These are phyloP conservation scores for Diplodia intermedia DNA, from an alignment of 2,329 filamentous ascomycete genomes.

Conservation along the genomic window DNA sequence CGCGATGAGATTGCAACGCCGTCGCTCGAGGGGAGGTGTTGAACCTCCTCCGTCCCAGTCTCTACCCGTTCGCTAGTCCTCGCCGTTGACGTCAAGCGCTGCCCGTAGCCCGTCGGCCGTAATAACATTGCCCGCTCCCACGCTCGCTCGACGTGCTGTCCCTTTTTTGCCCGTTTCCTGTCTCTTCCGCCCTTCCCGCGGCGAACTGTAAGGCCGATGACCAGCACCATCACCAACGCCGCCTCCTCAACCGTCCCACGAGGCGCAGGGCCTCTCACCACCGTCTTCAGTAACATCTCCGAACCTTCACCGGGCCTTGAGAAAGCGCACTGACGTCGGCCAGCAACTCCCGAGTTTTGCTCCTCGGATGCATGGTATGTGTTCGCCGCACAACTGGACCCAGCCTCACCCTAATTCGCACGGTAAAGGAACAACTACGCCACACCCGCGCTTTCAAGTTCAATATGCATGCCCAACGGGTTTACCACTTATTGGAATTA, in stretches of 20 bases:
- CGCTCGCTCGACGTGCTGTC: not conserved
- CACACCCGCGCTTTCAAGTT: constrained; percentile 1
- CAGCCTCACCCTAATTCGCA: not conserved
- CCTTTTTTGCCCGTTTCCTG: not conserved
- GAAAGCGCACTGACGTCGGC: not conserved
- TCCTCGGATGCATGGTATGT: constrained; percentile 1
- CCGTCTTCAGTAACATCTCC: constrained; percentile 7
- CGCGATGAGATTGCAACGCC: constrained; percentile 13
- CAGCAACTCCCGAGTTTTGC: constrained; percentile 22
- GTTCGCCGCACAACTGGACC: not conserved
- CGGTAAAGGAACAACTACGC: not conserved
- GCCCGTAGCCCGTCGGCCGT: too few relatives aligned
- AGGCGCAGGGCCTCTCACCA: constrained; percentile 19
- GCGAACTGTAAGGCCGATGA: not conserved
- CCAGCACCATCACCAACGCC: not conserved
- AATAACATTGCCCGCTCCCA: not conserved
- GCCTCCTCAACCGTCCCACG: not conserved
- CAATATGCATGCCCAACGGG: constrained; percentile 16
- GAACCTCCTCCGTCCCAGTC: not conserved
- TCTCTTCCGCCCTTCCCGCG: constrained; percentile 6
- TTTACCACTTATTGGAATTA: constrained; percentile 15
- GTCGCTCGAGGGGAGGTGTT: not conserved
- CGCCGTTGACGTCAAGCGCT: constrained; percentile 24
- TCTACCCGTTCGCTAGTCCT: not conserved
- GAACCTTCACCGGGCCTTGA: not conserved